A percentile compares a stretch with the other conserved stretches of the same genome.
phyloP scores from a whole-genome alignment of 192 early-diverging fungal genomes.

The Backusella liffmaniae region DNA sequence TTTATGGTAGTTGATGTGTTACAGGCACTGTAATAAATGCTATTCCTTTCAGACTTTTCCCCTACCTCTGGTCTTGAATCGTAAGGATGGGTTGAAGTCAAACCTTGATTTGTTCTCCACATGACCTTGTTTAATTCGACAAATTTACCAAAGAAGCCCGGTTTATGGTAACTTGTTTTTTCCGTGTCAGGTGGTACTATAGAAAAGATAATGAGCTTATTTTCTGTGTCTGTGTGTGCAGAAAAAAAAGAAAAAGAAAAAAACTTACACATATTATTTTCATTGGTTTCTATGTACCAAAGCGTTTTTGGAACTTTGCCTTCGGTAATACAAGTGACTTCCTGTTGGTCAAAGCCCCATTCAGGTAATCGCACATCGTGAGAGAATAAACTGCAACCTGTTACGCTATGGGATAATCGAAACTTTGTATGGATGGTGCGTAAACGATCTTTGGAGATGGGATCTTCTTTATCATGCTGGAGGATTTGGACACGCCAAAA shows the following conservation, averaged over 20 bases:
- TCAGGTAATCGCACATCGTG: constrained; percentile 82
- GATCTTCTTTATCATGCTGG: constrained; percentile 53
- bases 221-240: neutral
- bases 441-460: constrained; percentile 52
- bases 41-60: neutral
- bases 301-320: constrained; percentile 63
- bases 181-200: constrained; percentile 60
- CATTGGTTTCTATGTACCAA: constrained; percentile 81
- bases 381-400: constrained; percentile 85
- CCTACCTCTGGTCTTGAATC: constrained; percentile 79
- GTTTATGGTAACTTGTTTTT: constrained; percentile 61
- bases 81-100: constrained; percentile 93
- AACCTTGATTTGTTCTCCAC: constrained; percentile 88
- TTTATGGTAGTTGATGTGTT: neutral
- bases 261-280: constrained; percentile 43
- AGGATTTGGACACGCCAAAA: constrained; percentile 86
- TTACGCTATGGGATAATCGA: constrained; percentile 71
- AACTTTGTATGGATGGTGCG: constrained; percentile 74
- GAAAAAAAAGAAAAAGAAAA: neutral
- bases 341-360: constrained; percentile 92
- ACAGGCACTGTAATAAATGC: neutral
- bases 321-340: constrained; percentile 95
- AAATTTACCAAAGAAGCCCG: constrained; percentile 86
- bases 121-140: constrained; percentile 89
- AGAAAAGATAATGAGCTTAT: neutral